These are phyloP conservation scores for Phytophthora hybrid DNA, from an alignment of 352 stramenopile species.

Conservation along the genomic window DNA sequence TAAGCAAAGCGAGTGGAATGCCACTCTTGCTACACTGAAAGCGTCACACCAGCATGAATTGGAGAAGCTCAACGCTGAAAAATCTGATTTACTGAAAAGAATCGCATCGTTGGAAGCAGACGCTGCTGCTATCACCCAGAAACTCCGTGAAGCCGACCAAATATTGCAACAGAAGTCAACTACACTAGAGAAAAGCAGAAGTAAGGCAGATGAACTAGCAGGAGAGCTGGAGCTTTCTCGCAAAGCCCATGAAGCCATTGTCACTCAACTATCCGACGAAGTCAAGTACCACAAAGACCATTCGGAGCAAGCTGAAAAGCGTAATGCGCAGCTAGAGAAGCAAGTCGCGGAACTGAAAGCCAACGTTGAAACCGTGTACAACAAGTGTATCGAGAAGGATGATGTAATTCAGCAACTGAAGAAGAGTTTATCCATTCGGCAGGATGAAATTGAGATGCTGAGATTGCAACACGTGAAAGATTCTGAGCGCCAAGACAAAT, in stretches of 20 bases:
- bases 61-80: constrained; percentile 21
- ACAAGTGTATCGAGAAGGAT: constrained; percentile 67
- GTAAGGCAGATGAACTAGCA: constrained; percentile 2
- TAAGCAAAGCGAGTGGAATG: constrained; percentile 28
- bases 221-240: constrained; percentile 29
- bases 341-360: constrained; percentile 57
- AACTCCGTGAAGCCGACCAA: constrained; percentile 29
- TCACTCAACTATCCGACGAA: constrained; percentile 34
- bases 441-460: constrained; percentile 61
- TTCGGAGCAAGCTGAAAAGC: constrained; percentile 40
- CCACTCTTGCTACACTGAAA: constrained; percentile 22
- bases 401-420: constrained; percentile 64
- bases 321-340: constrained; percentile 48
- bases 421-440: constrained; percentile 46
- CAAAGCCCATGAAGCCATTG: constrained; percentile 25
- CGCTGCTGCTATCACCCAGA: background rate
- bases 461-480: constrained; percentile 61
- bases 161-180: constrained; percentile 18
- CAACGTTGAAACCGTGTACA: constrained; percentile 53
- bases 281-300: constrained; percentile 45
- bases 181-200: constrained; percentile 29
- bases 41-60: constrained; percentile 29
- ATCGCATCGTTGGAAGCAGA: constrained; percentile 24
- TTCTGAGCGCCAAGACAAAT: constrained; percentile 56
- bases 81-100: constrained; percentile 27